These are phyloP conservation scores for Taphrina communis DNA, from an alignment of 1,139 yeast species.

Conservation along the genomic window DNA sequence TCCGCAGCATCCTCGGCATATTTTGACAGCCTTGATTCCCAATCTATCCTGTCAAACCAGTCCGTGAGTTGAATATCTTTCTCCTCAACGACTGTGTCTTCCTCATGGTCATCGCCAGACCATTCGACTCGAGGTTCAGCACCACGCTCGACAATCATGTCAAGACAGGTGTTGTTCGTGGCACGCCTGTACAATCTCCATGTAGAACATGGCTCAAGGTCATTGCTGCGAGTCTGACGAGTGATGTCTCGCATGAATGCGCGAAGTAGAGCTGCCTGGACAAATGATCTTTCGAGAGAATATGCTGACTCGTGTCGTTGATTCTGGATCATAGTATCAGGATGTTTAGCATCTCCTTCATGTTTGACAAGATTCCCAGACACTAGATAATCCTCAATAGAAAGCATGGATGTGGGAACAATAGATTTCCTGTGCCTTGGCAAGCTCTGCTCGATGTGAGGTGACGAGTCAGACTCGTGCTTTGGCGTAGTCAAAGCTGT, in stretches of 20 bases:
- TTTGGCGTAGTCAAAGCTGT: too few relatives aligned
- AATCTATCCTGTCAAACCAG: conserved; percentile 19
- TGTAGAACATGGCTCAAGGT: neutral
- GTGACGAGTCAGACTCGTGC: neutral
- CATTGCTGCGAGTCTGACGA: neutral
- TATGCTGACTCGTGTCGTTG: neutral
- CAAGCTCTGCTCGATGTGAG: neutral
- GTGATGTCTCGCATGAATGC: neutral
- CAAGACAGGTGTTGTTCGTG: neutral
- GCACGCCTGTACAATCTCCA: neutral
- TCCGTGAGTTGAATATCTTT: conserved; percentile 1
- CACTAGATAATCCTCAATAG: neutral
- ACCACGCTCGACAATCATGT: neutral
- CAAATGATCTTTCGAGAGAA: neutral
- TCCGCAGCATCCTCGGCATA: neutral
- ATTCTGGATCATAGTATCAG: neutral
- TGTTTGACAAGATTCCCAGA: too few relatives aligned
- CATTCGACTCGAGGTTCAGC: neutral
- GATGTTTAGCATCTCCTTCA: neutral
- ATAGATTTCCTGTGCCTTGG: neutral
- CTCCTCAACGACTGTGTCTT: neutral
- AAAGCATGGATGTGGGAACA: neutral
- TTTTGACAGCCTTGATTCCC: conserved; percentile 5
- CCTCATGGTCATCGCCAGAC: neutral
- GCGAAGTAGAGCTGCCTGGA: neutral